Percentiles rank a stretch among this genome's conserved stretches.
These are phyloP conservation scores for Murraya koenigii DNA, from an alignment of 345 rosid species.

Conservation along the genomic window DNA sequence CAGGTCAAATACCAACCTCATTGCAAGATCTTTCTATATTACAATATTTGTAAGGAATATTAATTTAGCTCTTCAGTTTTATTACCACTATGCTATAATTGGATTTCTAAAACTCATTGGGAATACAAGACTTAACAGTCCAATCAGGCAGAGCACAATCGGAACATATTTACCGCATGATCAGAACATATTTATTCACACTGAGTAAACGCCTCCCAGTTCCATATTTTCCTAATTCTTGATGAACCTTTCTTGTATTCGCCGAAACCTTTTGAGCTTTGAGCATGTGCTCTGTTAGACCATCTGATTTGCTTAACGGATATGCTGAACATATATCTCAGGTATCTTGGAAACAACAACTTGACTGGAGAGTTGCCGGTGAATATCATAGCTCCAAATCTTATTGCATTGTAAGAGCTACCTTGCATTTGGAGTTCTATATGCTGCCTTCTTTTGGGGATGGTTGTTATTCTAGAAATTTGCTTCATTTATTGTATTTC, in stretches of 20 bases:
- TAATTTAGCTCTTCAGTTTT: neutral
- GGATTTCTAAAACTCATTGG: neutral
- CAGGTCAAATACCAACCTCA: conserved; percentile 43
- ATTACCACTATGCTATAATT: neutral
- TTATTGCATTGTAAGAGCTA: conserved; percentile 41
- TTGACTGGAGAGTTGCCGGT: conserved; percentile 47
- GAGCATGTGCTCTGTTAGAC: neutral
- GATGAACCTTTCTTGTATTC: neutral
- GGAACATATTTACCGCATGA: neutral
- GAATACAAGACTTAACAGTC: neutral
- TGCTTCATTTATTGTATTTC: conserved; percentile 6
- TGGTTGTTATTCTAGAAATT: neutral
- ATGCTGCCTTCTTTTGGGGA: neutral
- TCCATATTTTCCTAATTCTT: neutral
- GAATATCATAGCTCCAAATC: conserved; percentile 31
- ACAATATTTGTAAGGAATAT: conserved; percentile 36
- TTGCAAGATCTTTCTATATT: conserved; percentile 31
- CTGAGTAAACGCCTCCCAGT: neutral
- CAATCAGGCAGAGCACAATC: neutral
- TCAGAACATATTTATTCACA: neutral
- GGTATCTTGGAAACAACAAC: conserved; percentile 54
- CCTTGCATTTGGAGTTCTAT: neutral
- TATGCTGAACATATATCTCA: conserved; percentile 10
- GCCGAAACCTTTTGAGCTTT: neutral
- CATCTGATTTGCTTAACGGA: neutral